Conservation (phyloP, 257 asterid species). For the Verbascum thapsus region DNA sequence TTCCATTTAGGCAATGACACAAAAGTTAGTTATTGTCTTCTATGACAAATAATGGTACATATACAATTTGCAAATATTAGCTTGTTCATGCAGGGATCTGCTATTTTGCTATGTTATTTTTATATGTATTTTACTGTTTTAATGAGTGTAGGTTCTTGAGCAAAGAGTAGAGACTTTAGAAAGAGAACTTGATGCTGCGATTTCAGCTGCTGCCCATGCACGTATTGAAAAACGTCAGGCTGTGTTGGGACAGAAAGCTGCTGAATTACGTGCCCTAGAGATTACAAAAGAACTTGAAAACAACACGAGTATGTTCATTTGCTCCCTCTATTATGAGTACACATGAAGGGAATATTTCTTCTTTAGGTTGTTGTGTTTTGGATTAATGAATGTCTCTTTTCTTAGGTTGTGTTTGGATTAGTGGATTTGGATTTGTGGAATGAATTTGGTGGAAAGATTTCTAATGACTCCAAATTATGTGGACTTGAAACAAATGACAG, state of each 20-base stretch:
- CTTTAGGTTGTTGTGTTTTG: no score
- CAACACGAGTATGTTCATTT: constrained; percentile 73
- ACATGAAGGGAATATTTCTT: not conserved
- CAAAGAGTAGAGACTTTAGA: constrained; percentile 91
- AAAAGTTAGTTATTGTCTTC: no score
- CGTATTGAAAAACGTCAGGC: constrained; percentile 93
- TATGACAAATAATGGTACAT: not conserved
- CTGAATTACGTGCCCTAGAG: constrained; percentile 79
- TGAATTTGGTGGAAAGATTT: not conserved
- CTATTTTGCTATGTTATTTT: not conserved
- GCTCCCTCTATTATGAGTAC: constrained; percentile 11
- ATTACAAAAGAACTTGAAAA: constrained; percentile 86
- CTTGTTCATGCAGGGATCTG: not conserved
- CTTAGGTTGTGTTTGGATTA: no score
- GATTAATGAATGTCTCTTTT: no score
- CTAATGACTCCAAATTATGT: no score
- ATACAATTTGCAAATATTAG: not conserved
- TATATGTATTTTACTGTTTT: not conserved
- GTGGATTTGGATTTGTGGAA: no score
- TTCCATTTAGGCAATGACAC: no score
- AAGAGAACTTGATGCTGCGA: constrained; percentile 89
- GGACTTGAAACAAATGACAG: no score
- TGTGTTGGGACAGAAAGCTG: constrained; percentile 86
- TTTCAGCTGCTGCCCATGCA: constrained; percentile 95
- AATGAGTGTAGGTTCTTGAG: constrained; percentile 76